Base-by-base conservation (phyloP, 1,139 yeast species). In the Kluyveromyces sp. region DNA sequence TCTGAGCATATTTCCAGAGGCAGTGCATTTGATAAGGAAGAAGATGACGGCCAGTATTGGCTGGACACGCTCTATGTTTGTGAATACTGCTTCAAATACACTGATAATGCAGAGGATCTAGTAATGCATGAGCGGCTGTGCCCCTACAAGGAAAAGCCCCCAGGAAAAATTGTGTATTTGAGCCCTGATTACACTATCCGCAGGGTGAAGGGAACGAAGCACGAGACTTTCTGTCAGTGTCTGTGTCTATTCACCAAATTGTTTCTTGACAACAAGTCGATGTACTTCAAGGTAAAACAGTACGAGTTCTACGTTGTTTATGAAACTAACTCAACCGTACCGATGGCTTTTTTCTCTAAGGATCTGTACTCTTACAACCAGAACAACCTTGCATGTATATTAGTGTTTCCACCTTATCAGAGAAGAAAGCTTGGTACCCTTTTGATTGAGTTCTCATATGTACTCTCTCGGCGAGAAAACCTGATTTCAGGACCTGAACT, bases 381-480 rank as follows among this genome's bases (percentile, higher is more conserved):
- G 45, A 85, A 88, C 57, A 92, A 92, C 59, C 67, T 92, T 40
- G 96, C 96, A 0, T 92, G 97, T 59, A 84, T 92, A 19, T 73
- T 94, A 53, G 78, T 87, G 3, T 85, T 92, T 50, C 98, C 98
- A 0, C 96, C 96, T 1, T 92, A 79, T 59, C 98, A 92, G 59
- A 70, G 87, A 45, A 73, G 75, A 33, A 82, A 79, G 18, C 64
- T 89, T 31, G 98, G 98, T 0, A 77, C 86, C 3, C 67, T 86
- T 13, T 61, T 92, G 37, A 86, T 92, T 26, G 89, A 86, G 47
- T 85, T 87, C 53, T 87, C 94, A 44, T 92, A 89, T 57, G 78
- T 74, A 22, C 60, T 87, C 17, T 85, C 95, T 0, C 67, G 69
- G 40, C 74, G 54, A 60, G 84, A 65, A 64, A 78, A 61, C 57